Percentiles rank a stretch among this genome's conserved stretches.
phyloP scores from a whole-genome alignment of 1,284 basidiomycete genomes.

The Moniliophthora roreri region DNA sequence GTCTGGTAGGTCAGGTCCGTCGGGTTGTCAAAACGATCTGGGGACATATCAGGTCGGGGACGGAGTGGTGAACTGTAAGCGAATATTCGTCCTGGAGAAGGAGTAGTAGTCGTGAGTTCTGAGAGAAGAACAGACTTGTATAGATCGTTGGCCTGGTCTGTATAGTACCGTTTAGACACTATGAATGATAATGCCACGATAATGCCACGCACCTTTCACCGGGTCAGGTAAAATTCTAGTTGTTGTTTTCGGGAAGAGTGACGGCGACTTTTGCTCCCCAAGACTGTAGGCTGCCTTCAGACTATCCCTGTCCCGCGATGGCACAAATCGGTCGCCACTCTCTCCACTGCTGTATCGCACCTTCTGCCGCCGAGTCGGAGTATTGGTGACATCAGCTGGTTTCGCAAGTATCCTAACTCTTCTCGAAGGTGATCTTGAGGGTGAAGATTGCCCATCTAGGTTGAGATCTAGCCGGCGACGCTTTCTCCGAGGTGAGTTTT shows the following conservation, averaged over 20 bases:
- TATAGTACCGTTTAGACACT: not conserved
- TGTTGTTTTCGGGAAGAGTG: not conserved
- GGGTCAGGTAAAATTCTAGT: not conserved
- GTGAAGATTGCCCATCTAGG: not conserved
- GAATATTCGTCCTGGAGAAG: not conserved
- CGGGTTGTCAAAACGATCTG: constrained; percentile 3
- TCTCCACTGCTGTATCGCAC: not conserved
- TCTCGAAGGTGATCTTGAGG: not conserved
- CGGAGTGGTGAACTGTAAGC: not conserved
- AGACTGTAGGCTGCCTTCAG: constrained; percentile 1
- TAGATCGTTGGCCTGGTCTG: constrained; percentile 2
- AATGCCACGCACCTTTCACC: not conserved
- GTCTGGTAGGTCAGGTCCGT: constrained; percentile 3
- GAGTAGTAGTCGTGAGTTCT: not conserved
- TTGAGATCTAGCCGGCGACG: constrained; percentile 2
- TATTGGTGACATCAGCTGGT: not conserved
- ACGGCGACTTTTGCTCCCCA: not conserved
- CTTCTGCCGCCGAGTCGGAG: not conserved
- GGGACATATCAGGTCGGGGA: not conserved
- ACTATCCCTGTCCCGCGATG: not conserved
- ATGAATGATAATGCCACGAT: not conserved
- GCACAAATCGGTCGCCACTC: not conserved
- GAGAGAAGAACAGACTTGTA: constrained; percentile 1
- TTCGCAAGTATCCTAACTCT: not conserved
- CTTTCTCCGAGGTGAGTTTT: not conserved